Evolutionary conservation across 1,139 yeast genomes (phyloP).

Genomic region (Lodderomyces oxycetoniae): DNA sequence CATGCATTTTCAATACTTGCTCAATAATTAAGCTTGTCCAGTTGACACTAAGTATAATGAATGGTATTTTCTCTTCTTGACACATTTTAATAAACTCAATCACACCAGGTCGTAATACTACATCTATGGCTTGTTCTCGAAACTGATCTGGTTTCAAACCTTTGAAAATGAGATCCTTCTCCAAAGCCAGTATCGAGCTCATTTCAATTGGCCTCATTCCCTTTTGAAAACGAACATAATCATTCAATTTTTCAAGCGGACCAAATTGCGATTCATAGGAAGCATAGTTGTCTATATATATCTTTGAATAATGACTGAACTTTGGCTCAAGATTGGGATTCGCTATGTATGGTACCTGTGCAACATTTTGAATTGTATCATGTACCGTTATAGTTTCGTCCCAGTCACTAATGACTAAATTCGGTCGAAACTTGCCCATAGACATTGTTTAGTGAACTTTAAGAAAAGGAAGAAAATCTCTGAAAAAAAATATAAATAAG

Average conservation of each 20-base stretch:
- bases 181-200: constrained; percentile 47
- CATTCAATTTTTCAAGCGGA: constrained; percentile 15
- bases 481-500: too few species aligned
- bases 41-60: constrained; percentile 55
- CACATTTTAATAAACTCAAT: constrained; percentile 30
- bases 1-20: constrained; percentile 25
- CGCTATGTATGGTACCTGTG: constrained; percentile 43
- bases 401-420: constrained; percentile 51
- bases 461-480: too few species aligned
- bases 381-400: constrained; percentile 61
- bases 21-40: constrained; percentile 56
- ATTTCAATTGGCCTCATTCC: constrained; percentile 46
- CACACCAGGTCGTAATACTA: constrained; percentile 44
- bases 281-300: constrained; percentile 39
- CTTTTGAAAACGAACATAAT: constrained; percentile 43
- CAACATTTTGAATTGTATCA: constrained; percentile 55
- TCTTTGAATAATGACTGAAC: constrained; percentile 42
- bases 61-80: constrained; percentile 23
- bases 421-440: constrained; percentile 5
- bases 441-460: neutral
- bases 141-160: constrained; percentile 37
- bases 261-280: constrained; percentile 21
- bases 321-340: constrained; percentile 35
- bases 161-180: constrained; percentile 36
- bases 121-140: constrained; percentile 23